These are phyloP conservation scores for Saposhnikovia divaricata DNA, from an alignment of 129 eudicot genomes.

Conservation along the genomic window DNA sequence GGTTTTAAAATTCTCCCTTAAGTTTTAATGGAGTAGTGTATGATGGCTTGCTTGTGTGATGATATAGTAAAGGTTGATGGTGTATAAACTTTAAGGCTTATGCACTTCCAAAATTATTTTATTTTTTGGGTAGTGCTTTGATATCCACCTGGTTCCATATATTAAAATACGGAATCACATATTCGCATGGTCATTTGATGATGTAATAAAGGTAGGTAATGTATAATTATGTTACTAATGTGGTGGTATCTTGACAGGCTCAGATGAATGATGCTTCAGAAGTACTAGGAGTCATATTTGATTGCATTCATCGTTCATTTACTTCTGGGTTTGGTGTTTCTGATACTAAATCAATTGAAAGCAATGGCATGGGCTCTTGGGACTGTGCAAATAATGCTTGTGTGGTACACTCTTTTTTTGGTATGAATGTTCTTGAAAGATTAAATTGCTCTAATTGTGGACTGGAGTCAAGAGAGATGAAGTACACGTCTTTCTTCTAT, in stretches of 20 bases:
- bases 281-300: slow-evolving; percentile 84
- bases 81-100: background rate
- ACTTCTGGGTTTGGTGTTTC: slow-evolving; percentile 31
- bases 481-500: slow-evolving; percentile 87
- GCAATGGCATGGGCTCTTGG: slow-evolving; percentile 53
- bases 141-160: background rate
- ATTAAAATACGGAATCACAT: background rate
- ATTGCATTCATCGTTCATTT: slow-evolving; percentile 78
- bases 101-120: background rate
- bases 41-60: background rate
- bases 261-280: slow-evolving; percentile 99
- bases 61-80: background rate
- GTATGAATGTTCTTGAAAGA: slow-evolving; percentile 82
- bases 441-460: slow-evolving; percentile 76
- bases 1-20: background rate
- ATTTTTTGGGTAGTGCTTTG: background rate
- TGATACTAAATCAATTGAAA: slow-evolving; percentile 44
- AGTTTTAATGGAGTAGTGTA: background rate
- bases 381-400: slow-evolving; percentile 69
- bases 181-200: background rate
- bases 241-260: slow-evolving; percentile 54
- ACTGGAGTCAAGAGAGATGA: slow-evolving; percentile 76
- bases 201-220: background rate
- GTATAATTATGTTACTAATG: background rate
- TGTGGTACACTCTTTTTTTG: slow-evolving; percentile 78